A percentile compares a stretch with the other conserved stretches of the same genome.
These are phyloP conservation scores for Eragrostis curvula DNA, from an alignment of 176 grass and related monocot genomes.

Conservation along the genomic window DNA sequence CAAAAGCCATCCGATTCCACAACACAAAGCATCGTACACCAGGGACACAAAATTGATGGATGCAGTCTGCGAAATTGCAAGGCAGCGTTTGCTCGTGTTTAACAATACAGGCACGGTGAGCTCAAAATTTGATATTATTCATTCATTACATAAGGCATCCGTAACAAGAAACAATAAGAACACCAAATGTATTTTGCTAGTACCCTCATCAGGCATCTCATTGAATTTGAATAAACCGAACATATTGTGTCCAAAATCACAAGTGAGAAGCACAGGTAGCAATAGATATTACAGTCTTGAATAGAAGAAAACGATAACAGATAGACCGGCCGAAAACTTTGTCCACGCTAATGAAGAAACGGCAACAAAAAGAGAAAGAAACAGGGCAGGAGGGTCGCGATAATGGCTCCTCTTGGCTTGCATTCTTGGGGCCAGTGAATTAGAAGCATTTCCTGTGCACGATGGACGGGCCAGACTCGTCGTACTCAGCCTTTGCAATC, in stretches of 20 bases:
- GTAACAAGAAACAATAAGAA: conserved; percentile 36
- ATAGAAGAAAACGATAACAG: conserved; percentile 48
- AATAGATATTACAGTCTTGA: conserved; percentile 63
- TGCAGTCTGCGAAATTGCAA: neutral
- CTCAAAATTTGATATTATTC: conserved; percentile 46
- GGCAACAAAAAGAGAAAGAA: conserved; percentile 46
- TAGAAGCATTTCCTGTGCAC: conserved; percentile 99
- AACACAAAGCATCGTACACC: neutral
- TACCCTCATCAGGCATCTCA: conserved; percentile 63
- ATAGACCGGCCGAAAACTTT: conserved; percentile 53
- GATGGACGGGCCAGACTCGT: conserved; percentile 89
- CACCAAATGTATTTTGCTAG: conserved; percentile 50
- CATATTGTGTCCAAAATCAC: conserved; percentile 62
- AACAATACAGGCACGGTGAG: neutral
- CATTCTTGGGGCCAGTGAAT: conserved; percentile 45
- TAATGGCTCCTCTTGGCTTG: conserved; percentile 60
- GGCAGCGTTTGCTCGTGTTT: neutral
- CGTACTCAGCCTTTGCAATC: conserved; percentile 96
- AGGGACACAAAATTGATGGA: neutral
- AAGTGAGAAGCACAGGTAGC: conserved; percentile 57
- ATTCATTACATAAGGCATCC: conserved; percentile 39
- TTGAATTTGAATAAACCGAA: conserved; percentile 64
- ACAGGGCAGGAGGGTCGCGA: conserved; percentile 42
- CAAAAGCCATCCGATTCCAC: neutral
- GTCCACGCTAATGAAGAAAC: conserved; percentile 66